Percentiles rank a stretch among this genome's conserved stretches.
phyloP scores from a whole-genome alignment of 2,329 filamentous ascomycete species.

The Colletotrichum plurivorum region DNA sequence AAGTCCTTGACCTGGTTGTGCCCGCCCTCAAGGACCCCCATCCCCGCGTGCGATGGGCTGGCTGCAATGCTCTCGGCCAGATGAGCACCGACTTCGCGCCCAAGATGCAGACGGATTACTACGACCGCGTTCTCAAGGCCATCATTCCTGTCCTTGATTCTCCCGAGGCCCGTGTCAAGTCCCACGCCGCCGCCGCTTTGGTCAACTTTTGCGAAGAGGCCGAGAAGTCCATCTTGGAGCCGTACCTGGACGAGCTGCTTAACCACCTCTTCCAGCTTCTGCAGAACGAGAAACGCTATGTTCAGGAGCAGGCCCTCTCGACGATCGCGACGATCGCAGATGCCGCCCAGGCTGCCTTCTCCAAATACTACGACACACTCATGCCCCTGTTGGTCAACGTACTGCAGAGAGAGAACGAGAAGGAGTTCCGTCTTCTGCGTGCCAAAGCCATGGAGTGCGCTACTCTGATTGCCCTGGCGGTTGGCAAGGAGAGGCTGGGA shows the following conservation, averaged over 20 bases:
- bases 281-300: conserved; percentile 93
- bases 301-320: conserved; percentile 96
- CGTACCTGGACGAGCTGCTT: conserved; percentile 91
- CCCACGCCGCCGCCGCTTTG: conserved; percentile 95
- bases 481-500: conserved; percentile 93
- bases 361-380: conserved; percentile 93
- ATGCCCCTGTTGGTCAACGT: conserved; percentile 97
- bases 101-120: conserved; percentile 97
- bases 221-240: conserved; percentile 90
- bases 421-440: conserved; percentile 90
- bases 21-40: conserved; percentile 92
- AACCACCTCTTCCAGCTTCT: conserved; percentile 89
- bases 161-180: conserved; percentile 92
- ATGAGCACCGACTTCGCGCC: conserved; percentile 99
- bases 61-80: conserved; percentile 98
- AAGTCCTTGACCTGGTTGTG: conserved; percentile 94
- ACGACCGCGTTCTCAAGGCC: conserved; percentile 86
- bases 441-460: conserved; percentile 99
- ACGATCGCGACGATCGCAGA: conserved; percentile 99
- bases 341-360: conserved; percentile 94
- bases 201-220: conserved; percentile 99
- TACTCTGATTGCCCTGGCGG: conserved; percentile 93
- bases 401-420: conserved; percentile 89
- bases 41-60: conserved; percentile 95
- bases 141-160: conserved; percentile 95